Evolutionary conservation across 2,329 filamentous ascomycete species (phyloP).

Genomic region (Penicillium olsonii): DNA sequence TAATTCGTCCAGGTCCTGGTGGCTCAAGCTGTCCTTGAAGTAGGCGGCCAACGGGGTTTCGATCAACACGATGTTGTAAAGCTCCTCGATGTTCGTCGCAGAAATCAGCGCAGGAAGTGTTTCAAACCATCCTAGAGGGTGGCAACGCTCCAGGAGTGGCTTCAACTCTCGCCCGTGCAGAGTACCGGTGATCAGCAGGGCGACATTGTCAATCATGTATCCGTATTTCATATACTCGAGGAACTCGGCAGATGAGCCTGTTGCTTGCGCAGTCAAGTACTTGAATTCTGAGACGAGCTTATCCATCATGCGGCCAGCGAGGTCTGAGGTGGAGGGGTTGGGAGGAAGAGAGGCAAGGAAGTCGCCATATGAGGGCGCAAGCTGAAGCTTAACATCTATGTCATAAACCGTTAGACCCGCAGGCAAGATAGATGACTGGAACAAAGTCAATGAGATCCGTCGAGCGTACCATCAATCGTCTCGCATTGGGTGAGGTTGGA

Average conservation of each 20-base stretch:
- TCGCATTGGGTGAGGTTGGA: conserved; percentile 96
- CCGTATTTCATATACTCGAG: conserved; percentile 98
- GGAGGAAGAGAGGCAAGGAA: conserved; percentile 91
- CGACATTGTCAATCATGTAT: conserved; percentile 99
- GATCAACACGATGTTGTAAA: conserved; percentile 97
- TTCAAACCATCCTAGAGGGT: conserved; percentile 97
- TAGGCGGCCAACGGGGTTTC: conserved; percentile 95
- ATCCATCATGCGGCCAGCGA: conserved; percentile 93
- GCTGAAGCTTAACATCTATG: conserved; percentile 93
- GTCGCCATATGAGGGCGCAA: conserved; percentile 94
- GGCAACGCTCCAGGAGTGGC: conserved; percentile 83
- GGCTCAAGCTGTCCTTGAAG: conserved; percentile 94
- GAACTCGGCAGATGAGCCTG: conserved; percentile 87
- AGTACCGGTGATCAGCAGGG: conserved; percentile 94
- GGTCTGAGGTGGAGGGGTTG: conserved; percentile 92
- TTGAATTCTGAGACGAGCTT: conserved; percentile 97
- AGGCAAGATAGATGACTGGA: background rate
- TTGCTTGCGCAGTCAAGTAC: conserved; percentile 91
- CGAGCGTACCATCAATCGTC: conserved; percentile 77
- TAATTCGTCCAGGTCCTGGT: conserved; percentile 95
- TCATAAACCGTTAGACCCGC: conserved; percentile 4
- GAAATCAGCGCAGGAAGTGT: conserved; percentile 98
- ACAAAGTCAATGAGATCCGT: background rate
- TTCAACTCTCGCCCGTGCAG: conserved; percentile 86
- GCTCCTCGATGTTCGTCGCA: conserved; percentile 95